Evolutionary conservation across 179 eudicot species (phyloP).

Genomic region (Heliamphora pulchella): DNA sequence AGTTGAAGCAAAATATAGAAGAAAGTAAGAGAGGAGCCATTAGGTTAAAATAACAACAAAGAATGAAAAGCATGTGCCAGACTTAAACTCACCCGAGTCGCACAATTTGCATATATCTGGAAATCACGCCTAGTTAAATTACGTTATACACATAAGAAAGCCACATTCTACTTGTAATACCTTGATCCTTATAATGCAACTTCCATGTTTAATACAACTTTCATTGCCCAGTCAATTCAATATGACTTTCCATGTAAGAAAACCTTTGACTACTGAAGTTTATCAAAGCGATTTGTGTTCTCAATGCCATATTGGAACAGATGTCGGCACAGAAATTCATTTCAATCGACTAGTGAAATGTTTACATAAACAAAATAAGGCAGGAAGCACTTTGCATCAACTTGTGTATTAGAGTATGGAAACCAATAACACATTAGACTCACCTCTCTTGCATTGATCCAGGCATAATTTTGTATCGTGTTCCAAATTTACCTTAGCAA

Average conservation of each 20-base stretch:
- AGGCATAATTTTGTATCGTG: background rate
- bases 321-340: too few relatives aligned
- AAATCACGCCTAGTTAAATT: background rate
- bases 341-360: background rate
- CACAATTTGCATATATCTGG: background rate
- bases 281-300: too few relatives aligned
- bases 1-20: background rate
- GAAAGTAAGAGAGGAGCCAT: background rate
- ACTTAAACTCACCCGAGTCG: background rate
- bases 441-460: background rate
- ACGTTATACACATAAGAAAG: background rate
- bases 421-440: background rate
- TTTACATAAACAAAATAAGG: background rate
- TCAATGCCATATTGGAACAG: too few relatives aligned
- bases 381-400: background rate
- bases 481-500: background rate
- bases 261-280: too few relatives aligned
- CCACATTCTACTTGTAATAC: background rate
- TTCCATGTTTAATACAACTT: too few relatives aligned
- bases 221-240: too few relatives aligned
- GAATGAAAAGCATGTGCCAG: background rate
- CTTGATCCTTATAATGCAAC: too few relatives aligned
- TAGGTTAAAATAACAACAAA: background rate
- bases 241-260: too few relatives aligned
- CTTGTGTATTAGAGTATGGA: background rate